These are phyloP conservation scores for Euphorbia schlechtendalii DNA, from an alignment of 441 rosid species.

Conservation along the genomic window DNA sequence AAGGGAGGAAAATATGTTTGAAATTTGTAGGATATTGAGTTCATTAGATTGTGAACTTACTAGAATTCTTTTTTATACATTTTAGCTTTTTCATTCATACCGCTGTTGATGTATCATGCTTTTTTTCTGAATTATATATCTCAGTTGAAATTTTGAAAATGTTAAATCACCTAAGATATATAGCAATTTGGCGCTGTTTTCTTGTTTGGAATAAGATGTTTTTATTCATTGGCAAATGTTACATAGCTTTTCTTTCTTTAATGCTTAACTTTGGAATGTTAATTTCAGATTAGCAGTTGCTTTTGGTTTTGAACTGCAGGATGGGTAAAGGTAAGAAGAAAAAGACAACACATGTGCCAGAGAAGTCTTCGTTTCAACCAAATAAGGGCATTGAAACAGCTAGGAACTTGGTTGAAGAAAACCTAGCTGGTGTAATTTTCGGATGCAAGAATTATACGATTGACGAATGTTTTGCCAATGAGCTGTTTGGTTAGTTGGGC, in stretches of 20 bases:
- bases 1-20: no score
- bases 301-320: conserved; percentile 23
- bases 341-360: conserved; percentile 4
- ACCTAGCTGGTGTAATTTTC: conserved; percentile 66
- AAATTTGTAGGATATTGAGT: no score
- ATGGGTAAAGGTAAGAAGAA: conserved; percentile 41
- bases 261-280: not conserved
- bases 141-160: no score
- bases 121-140: no score
- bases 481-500: conserved; percentile 52
- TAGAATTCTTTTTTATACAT: no score
- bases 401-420: conserved; percentile 40
- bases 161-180: no score
- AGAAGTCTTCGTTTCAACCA: conserved; percentile 12
- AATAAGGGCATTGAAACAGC: conserved; percentile 11
- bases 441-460: conserved; percentile 55
- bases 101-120: no score
- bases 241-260: not conserved
- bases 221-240: not conserved
- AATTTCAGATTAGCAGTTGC: not conserved
- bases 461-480: conserved; percentile 51
- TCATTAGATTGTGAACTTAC: no score
- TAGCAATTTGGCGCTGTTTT: no score
- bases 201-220: no score
- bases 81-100: no score